A percentile compares a stretch with the other conserved stretches of the same genome.
These are phyloP conservation scores for Rhodotorula taiwanensis DNA, from an alignment of 768 basidiomycete genomes.

Conservation along the genomic window DNA sequence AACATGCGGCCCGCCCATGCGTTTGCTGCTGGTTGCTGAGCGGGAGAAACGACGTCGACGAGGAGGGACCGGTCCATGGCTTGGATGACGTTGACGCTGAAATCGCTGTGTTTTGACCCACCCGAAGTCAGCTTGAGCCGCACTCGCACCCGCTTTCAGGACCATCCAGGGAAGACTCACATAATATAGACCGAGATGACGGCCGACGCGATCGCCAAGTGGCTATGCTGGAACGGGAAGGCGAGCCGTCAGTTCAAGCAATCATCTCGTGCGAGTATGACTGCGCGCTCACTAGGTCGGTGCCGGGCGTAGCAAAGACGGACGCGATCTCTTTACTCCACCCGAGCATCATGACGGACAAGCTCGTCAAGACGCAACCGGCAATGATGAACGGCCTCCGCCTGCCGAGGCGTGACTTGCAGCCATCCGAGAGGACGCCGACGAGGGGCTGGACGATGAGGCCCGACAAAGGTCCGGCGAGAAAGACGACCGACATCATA, in stretches of 20 bases:
- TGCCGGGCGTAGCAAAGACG: slow-evolving; percentile 41
- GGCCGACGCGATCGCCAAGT: slow-evolving; percentile 68
- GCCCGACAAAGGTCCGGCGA: slow-evolving; percentile 84
- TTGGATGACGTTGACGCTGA: slow-evolving; percentile 55
- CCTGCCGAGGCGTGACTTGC: slow-evolving; percentile 72
- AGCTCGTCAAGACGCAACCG: slow-evolving; percentile 59
- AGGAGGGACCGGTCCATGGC: slow-evolving; percentile 84
- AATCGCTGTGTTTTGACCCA: too few species aligned
- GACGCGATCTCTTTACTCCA: slow-evolving; percentile 66
- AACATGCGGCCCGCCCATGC: slow-evolving; percentile 96
- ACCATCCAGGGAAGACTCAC: slow-evolving; percentile 8
- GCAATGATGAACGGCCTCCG: slow-evolving; percentile 77
- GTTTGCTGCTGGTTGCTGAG: slow-evolving; percentile 73
- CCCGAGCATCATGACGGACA: slow-evolving; percentile 73
- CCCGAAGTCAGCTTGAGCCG: too few species aligned
- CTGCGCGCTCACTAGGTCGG: neutral
- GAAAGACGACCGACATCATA: slow-evolving; percentile 79
- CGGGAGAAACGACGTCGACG: slow-evolving; percentile 71
- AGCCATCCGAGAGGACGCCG: slow-evolving; percentile 71
- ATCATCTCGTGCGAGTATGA: neutral
- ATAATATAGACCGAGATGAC: slow-evolving; percentile 62
- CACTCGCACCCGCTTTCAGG: too few species aligned
- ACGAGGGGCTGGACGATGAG: slow-evolving; percentile 77
- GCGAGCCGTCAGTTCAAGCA: neutral
- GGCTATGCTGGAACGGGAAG: slow-evolving; percentile 55